Evolutionary conservation across 2,329 filamentous ascomycete genomes (phyloP), one percentile per base, ranked within the genome.

Genomic region (Ophiosphaerella korrae): DNA sequence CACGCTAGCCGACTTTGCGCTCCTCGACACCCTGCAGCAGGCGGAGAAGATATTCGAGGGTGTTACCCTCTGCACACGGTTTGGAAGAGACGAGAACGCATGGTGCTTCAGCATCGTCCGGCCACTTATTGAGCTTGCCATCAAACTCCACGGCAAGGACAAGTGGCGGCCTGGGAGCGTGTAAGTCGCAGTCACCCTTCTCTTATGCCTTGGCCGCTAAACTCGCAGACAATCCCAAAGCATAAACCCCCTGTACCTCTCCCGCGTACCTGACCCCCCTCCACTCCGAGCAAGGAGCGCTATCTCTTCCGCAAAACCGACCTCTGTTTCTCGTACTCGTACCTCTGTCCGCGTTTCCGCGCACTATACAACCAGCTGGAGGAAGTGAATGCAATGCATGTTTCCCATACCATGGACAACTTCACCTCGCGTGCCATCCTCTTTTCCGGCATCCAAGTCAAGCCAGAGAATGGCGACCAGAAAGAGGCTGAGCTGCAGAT

Each of bases 401-500:
- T 52, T 12, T 34, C 14, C 23, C 39, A 54, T 29, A 41, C 38
- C 7, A 41, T 14, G 3, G 21, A 38, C 24, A 50, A 46, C 26
- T 54, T 42, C 33, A 59, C 50, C 12, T 23, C 14, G 26, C 38
- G 40, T 7, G n/a, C 40, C 2, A 31, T 24, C 7, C 52, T 60
- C 14, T 60, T 60, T 37, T 60, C 46, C 12, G 57, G 57, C 13
- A 59, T 60, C 11, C 50, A 62, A 45, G 54, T 62, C 24, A 60
- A 58, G 41, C 46, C 52, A 42, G 47, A 46, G 31, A 53, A 51
- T 41, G 57, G 59, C 33, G 42, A 50, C 38, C 42, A 33, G 1
- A 48, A 53, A 24, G 59, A 58, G 41, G 57, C 59, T 37, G 45
- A 62, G 48, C 40, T 57, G 36, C 59, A 62, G 47, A 55, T 62